A percentile compares a stretch with the other conserved stretches of the same genome.
These are phyloP conservation scores for Hanseniaspora lachancei DNA, from an alignment of 805 yeast genomes.

Conservation along the genomic window DNA sequence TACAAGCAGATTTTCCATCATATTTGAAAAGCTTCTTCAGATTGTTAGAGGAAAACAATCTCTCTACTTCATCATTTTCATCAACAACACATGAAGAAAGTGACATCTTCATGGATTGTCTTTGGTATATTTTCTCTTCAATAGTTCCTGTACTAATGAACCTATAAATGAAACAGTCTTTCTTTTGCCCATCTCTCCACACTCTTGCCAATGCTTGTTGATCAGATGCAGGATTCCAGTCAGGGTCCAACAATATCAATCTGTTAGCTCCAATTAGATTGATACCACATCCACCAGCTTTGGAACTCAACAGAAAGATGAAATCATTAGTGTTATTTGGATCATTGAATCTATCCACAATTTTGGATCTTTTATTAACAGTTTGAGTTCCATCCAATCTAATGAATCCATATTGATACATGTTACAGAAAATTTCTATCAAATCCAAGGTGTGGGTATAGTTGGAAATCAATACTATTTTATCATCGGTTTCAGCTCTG, in stretches of 20 bases:
- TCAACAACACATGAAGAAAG: constrained; percentile 93
- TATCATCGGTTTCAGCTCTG: constrained; percentile 72
- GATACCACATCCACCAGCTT: constrained; percentile 98
- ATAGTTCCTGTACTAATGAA: constrained; percentile 90
- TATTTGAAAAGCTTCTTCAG: constrained; percentile 63
- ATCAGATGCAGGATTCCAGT: constrained; percentile 98
- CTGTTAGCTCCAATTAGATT: constrained; percentile 94
- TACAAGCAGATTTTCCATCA: constrained; percentile 56
- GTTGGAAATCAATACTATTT: constrained; percentile 86
- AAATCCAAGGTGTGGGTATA: constrained; percentile 89
- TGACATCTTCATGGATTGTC: constrained; percentile 89
- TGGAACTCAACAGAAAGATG: constrained; percentile 76
- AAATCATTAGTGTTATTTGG: constrained; percentile 74
- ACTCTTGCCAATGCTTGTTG: constrained; percentile 96
- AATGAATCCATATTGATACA: constrained; percentile 57
- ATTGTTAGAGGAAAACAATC: constrained; percentile 74
- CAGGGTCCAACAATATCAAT: constrained; percentile 73
- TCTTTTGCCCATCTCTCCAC: constrained; percentile 98
- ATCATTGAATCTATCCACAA: constrained; percentile 83
- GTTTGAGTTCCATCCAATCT: constrained; percentile 88
- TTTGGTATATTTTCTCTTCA: constrained; percentile 89
- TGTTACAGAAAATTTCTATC: constrained; percentile 74
- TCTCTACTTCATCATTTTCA: constrained; percentile 87
- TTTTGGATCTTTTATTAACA: constrained; percentile 80
- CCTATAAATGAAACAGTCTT: constrained; percentile 88